Evolutionary conservation across 352 stramenopile species (phyloP).

Genomic region (Pythium dissotocum): DNA sequence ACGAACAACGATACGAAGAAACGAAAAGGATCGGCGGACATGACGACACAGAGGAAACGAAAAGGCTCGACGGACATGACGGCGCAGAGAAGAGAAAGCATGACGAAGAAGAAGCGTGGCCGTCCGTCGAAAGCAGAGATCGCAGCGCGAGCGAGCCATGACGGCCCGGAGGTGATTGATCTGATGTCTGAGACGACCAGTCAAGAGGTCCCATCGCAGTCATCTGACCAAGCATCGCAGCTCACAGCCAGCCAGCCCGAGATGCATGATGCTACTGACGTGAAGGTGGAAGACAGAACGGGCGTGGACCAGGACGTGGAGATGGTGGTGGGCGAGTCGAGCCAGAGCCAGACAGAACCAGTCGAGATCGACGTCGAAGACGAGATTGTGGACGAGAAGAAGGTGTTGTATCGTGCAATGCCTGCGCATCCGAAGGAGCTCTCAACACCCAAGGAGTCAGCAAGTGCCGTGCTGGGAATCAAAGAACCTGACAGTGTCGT

Average conservation of each 20-base stretch:
- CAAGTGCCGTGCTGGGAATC: not conserved
- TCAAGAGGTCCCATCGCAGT: not conserved
- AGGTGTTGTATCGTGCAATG: not conserved
- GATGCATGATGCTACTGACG: not conserved
- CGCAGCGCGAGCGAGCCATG: no score
- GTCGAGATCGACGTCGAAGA: not conserved
- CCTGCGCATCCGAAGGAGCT: not conserved
- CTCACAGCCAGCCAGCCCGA: not conserved
- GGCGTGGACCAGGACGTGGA: not conserved
- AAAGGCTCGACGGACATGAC: not conserved
- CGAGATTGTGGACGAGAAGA: not conserved
- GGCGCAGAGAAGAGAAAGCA: no score
- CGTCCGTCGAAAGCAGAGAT: not conserved
- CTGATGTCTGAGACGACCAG: not conserved
- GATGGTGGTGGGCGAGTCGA: not conserved
- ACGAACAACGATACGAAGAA: not conserved
- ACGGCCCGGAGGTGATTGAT: not conserved
- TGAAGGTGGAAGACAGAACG: not conserved
- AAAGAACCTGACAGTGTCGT: not conserved
- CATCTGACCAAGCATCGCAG: not conserved
- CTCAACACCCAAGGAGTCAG: not conserved
- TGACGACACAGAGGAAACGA: not conserved
- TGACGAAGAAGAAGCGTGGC: constrained; percentile 15
- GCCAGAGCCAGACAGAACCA: not conserved
- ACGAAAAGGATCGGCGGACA: constrained; percentile 3